Evolutionary conservation across 169 alveolate species (phyloP).

Genomic region (Eimeria acervulina): DNA sequence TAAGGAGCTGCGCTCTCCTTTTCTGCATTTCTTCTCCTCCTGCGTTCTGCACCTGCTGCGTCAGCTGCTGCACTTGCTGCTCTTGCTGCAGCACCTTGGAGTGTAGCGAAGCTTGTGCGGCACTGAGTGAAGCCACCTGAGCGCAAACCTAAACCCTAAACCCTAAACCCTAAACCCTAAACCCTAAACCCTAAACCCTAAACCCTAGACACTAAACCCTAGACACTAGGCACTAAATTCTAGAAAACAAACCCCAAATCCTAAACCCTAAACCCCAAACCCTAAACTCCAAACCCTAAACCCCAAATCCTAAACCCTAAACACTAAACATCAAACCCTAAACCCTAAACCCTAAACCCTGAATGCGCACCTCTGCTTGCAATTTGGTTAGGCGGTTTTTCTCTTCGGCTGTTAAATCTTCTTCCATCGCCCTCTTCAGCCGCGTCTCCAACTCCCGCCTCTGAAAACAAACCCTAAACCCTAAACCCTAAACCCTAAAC

Average conservation of each 20-base stretch:
- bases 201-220: background rate
- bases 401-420: no score
- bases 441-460: background rate
- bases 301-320: constrained; percentile 9
- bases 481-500: constrained; percentile 28
- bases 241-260: background rate
- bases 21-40: no score
- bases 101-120: constrained; percentile 16
- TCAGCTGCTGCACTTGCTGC: constrained; percentile 62
- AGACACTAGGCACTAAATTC: background rate
- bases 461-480: no score
- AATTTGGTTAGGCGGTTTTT: no score
- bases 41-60: background rate
- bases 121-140: constrained; percentile 27
- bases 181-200: background rate
- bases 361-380: background rate
- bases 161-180: background rate
- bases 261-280: background rate
- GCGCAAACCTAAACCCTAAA: background rate
- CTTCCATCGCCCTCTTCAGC: no score
- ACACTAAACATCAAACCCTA: constrained; percentile 39
- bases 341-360: constrained; percentile 66
- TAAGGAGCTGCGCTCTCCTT: no score
- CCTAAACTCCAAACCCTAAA: background rate
- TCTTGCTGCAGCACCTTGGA: background rate